A percentile compares a stretch with the other conserved stretches of the same genome.
phyloP scores from a whole-genome alignment of 2,329 filamentous ascomycete species.

The Fusarium protoensiforme region DNA sequence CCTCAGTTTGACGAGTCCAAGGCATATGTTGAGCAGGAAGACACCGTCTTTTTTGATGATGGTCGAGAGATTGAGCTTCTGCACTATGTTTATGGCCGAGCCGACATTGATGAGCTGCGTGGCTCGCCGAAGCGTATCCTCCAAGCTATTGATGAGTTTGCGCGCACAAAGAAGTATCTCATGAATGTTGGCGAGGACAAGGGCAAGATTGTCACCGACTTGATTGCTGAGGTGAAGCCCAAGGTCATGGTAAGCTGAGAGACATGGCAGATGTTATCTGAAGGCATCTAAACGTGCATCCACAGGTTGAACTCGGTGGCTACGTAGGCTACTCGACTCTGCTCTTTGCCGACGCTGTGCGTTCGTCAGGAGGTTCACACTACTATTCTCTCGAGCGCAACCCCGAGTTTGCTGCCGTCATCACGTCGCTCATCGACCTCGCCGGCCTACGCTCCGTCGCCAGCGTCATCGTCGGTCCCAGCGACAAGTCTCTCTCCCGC shows the following conservation, averaged over 20 bases:
- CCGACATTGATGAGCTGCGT: constrained; percentile 71
- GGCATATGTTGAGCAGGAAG: constrained; percentile 56
- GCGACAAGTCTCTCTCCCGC: constrained; percentile 71
- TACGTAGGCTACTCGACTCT: constrained; percentile 87
- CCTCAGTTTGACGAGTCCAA: constrained; percentile 50
- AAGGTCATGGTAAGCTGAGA: constrained; percentile 65
- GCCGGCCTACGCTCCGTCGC: constrained; percentile 79
- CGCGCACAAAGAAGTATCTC: constrained; percentile 71
- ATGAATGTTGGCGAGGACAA: constrained; percentile 86
- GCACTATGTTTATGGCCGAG: constrained; percentile 72
- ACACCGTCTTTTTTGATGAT: constrained; percentile 67
- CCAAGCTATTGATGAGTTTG: constrained; percentile 75
- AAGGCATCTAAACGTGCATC: not conserved
- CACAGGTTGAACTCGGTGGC: constrained; percentile 77
- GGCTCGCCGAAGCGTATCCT: constrained; percentile 73
- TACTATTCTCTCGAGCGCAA: constrained; percentile 81
- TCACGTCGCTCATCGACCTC: constrained; percentile 75
- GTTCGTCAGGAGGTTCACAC: constrained; percentile 69
- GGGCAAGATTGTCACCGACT: constrained; percentile 74
- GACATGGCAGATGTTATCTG: not conserved
- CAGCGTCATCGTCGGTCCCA: constrained; percentile 76
- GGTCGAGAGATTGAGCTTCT: constrained; percentile 80
- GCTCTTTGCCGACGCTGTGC: constrained; percentile 75
- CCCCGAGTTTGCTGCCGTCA: constrained; percentile 78
- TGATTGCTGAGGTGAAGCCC: constrained; percentile 76